Percentiles rank a stretch among this genome's conserved stretches.
Conservation (phyloP, 306 rosid genomes). For the Malus asiatica region DNA sequence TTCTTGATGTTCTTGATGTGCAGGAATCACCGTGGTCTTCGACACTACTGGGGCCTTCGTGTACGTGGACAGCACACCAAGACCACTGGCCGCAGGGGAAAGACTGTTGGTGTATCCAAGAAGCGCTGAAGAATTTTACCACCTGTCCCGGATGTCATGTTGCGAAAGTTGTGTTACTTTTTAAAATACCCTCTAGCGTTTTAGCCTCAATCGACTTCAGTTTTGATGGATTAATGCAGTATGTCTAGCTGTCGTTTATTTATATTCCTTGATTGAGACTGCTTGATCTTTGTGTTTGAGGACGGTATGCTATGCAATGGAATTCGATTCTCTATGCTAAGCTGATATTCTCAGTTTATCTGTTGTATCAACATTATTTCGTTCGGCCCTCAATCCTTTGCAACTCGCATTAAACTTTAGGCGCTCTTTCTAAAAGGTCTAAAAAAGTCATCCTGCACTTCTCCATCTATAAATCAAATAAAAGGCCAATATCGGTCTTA, state of each 20-base stretch:
- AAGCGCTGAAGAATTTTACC: constrained; percentile 47
- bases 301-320: constrained; percentile 3
- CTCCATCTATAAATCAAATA: too few species aligned
- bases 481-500: too few species aligned
- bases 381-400: too few species aligned
- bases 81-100: constrained; percentile 97
- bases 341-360: not conserved
- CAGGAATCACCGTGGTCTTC: constrained; percentile 98
- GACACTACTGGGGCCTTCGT: constrained; percentile 99
- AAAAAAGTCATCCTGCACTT: too few species aligned
- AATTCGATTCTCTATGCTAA: not conserved
- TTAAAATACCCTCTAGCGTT: constrained; percentile 9
- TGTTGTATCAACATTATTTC: not conserved
- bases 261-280: not conserved
- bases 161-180: constrained; percentile 13
- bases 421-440: too few species aligned
- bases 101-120: constrained; percentile 99
- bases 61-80: constrained; percentile 99
- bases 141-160: not conserved
- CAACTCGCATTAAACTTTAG: too few species aligned
- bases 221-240: constrained; percentile 20
- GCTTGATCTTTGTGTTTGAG: constrained; percentile 7
- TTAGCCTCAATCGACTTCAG: constrained; percentile 10
- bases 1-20: constrained; percentile 1
- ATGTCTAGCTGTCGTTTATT: constrained; percentile 4